A percentile compares a stretch with the other conserved stretches of the same genome.
Evolutionary conservation across 768 basidiomycete genomes (phyloP).

Genomic region (Solioccasus polychromus): DNA sequence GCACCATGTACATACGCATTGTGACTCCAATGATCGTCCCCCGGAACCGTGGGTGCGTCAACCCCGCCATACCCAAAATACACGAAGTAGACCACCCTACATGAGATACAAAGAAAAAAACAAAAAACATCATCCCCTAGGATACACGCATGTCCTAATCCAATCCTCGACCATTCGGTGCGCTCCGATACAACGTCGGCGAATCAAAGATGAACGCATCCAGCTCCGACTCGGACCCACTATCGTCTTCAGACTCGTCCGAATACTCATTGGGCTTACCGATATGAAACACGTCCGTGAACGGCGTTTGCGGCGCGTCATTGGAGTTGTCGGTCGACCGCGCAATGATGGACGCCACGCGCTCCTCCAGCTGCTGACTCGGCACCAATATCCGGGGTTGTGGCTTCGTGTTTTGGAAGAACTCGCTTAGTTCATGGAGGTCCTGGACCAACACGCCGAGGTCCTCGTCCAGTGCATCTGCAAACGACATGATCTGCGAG

Average conservation of each 20-base stretch:
- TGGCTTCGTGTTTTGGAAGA: slow-evolving; percentile 54
- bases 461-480: slow-evolving; percentile 51
- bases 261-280: slow-evolving; percentile 34
- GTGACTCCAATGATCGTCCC: too few relatives aligned
- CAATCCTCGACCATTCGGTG: slow-evolving; percentile 41
- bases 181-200: slow-evolving; percentile 40
- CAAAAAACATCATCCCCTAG: too few relatives aligned
- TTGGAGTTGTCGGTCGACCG: slow-evolving; percentile 58
- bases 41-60: too few relatives aligned
- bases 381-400: slow-evolving; percentile 41
- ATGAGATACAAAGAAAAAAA: too few relatives aligned
- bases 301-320: slow-evolving; percentile 75
- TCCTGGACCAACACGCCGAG: slow-evolving; percentile 78
- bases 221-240: slow-evolving; percentile 33
- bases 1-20: background rate
- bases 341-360: slow-evolving; percentile 78
- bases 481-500: slow-evolving; percentile 32
- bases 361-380: slow-evolving; percentile 65
- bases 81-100: too few relatives aligned
- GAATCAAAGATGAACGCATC: slow-evolving; percentile 68
- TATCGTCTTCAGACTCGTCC: slow-evolving; percentile 49
- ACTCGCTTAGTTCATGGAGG: slow-evolving; percentile 70
- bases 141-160: slow-evolving; percentile 9
- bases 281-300: slow-evolving; percentile 72
- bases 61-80: too few relatives aligned